Percentiles rank a stretch among this genome's conserved stretches.
These are phyloP conservation scores for Spergularia bocconei DNA, from an alignment of 148 eudicot genomes.

Conservation along the genomic window DNA sequence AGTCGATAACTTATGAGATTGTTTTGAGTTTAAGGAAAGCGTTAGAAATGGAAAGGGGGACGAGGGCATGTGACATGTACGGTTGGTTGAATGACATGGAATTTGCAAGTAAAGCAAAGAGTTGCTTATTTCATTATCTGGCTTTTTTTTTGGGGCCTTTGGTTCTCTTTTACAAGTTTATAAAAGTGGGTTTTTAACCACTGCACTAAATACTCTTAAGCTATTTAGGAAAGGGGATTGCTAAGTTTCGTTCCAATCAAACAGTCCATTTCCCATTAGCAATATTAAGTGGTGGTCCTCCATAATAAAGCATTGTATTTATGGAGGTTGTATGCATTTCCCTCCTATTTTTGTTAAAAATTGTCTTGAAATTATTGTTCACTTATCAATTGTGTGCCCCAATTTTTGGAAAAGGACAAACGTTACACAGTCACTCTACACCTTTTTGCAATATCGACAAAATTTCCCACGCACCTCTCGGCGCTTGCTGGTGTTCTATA, in stretches of 20 bases:
- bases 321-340: background rate
- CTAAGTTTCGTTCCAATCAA: constrained; percentile 19
- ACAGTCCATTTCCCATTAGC: background rate
- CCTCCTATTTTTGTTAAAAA: too few species aligned
- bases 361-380: too few species aligned
- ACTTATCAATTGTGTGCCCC: too few species aligned
- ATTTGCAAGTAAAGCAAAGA: background rate
- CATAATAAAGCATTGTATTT: background rate
- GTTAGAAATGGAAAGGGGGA: too few species aligned
- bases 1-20: too few species aligned
- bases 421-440: too few species aligned
- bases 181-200: constrained; percentile 21
- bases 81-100: background rate
- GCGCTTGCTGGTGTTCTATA: too few species aligned
- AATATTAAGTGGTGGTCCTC: constrained; percentile 1
- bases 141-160: background rate
- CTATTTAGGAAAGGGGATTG: background rate
- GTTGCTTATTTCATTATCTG: background rate
- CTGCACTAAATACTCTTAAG: background rate
- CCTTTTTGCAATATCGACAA: too few species aligned
- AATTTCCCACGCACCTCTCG: too few species aligned
- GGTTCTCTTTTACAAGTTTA: background rate
- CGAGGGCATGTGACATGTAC: constrained; percentile 22
- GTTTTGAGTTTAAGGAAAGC: too few species aligned
- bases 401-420: too few species aligned